A percentile compares a stretch with the other conserved stretches of the same genome.
Evolutionary conservation across 1,284 basidiomycete genomes (phyloP).

Genomic region (Vanrija humicola): DNA sequence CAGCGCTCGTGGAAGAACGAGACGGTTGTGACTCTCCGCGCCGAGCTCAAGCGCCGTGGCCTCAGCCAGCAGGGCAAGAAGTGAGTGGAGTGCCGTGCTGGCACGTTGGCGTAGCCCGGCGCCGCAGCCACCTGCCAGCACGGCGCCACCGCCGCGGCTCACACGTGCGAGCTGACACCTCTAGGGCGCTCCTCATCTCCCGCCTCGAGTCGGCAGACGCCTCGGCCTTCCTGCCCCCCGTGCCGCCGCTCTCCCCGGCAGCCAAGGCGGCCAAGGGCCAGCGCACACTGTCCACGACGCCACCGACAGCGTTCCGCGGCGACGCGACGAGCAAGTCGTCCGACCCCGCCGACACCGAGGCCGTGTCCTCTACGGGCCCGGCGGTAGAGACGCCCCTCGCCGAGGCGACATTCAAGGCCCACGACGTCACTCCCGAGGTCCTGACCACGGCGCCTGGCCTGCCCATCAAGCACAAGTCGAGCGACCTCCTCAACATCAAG

Average conservation of each 20-base stretch:
- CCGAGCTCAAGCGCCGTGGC: constrained; percentile 63
- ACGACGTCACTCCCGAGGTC: constrained; percentile 4
- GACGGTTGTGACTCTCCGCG: constrained; percentile 59
- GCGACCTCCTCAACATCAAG: constrained; percentile 6
- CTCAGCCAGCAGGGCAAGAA: constrained; percentile 58
- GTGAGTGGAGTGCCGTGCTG: constrained; percentile 18
- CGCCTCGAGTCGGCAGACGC: constrained; percentile 38
- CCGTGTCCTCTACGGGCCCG: constrained; percentile 25
- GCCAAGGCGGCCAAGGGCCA: constrained; percentile 5
- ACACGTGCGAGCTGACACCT: neutral
- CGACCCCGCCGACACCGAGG: constrained; percentile 6
- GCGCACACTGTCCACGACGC: constrained; percentile 4
- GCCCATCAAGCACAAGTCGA: constrained; percentile 14
- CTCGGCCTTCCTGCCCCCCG: constrained; percentile 31
- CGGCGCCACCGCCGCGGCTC: neutral
- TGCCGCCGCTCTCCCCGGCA: constrained; percentile 23
- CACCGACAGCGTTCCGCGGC: neutral
- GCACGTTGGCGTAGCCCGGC: neutral
- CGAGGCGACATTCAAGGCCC: constrained; percentile 14
- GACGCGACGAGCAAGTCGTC: too few relatives aligned
- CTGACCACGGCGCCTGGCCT: constrained; percentile 36
- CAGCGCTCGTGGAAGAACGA: constrained; percentile 59
- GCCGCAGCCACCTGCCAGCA: neutral
- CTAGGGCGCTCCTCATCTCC: constrained; percentile 33
- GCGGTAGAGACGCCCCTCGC: constrained; percentile 18